Evolutionary conservation across 352 stramenopile species (phyloP).

Genomic region (Pythium aphanidermatum): DNA sequence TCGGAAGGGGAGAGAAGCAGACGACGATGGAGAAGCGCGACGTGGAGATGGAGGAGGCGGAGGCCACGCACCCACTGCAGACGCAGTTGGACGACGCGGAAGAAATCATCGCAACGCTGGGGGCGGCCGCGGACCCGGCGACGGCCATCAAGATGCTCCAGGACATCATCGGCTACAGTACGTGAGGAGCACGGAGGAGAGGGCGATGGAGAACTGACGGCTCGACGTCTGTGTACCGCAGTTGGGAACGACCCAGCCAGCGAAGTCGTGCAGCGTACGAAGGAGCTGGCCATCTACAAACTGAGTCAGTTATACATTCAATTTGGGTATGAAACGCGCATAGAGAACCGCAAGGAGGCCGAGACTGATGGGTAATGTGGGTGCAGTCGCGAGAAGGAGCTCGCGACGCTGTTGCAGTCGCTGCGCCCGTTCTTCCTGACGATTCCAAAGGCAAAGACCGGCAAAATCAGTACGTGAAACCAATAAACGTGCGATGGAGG

Average conservation of each 20-base stretch:
- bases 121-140: slow-evolving; percentile 30
- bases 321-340: slow-evolving; percentile 31
- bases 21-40: slow-evolving; percentile 30
- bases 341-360: not conserved
- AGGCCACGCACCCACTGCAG: slow-evolving; percentile 69
- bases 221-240: slow-evolving; percentile 12
- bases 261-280: slow-evolving; percentile 87
- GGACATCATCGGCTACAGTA: slow-evolving; percentile 69
- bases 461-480: slow-evolving; percentile 90
- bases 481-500: not conserved
- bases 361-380: not conserved
- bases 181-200: not conserved
- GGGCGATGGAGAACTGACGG: too few relatives aligned
- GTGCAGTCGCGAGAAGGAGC: slow-evolving; percentile 66
- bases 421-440: slow-evolving; percentile 92
- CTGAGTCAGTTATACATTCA: slow-evolving; percentile 91
- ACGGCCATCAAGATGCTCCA: slow-evolving; percentile 57
- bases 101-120: slow-evolving; percentile 36
- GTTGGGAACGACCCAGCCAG: slow-evolving; percentile 44
- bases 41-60: slow-evolving; percentile 66
- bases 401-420: slow-evolving; percentile 81
- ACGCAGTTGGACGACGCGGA: slow-evolving; percentile 68
- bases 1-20: slow-evolving; percentile 6
- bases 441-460: slow-evolving; percentile 97
- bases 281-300: slow-evolving; percentile 96